Percentiles rank a stretch among this genome's conserved stretches.
Conservation (phyloP, 2,329 filamentous ascomycete species). For the Bimuria novae-zelandiae region DNA sequence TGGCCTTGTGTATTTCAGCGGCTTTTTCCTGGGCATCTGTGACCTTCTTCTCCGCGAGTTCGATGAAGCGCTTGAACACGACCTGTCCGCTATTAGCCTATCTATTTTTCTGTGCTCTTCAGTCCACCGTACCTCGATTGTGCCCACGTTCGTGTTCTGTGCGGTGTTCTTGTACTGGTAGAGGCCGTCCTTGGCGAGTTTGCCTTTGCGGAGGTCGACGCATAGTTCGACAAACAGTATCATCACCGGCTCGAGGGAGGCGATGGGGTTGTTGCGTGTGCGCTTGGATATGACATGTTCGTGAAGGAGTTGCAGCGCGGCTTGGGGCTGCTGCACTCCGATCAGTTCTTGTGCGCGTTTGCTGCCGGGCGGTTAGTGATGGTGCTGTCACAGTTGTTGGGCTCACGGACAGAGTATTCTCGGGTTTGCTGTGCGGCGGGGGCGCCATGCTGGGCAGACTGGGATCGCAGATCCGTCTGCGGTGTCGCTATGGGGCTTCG, state of each 20-base stretch:
- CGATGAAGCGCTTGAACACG: constrained; percentile 97
- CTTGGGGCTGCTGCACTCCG: constrained; percentile 90
- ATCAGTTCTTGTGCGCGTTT: constrained; percentile 96
- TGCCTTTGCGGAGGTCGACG: constrained; percentile 97
- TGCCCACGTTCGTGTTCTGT: constrained; percentile 97
- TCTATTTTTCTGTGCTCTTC: neutral
- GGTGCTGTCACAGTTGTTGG: constrained; percentile 8
- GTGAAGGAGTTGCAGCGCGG: constrained; percentile 92
- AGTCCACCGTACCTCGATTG: constrained; percentile 75
- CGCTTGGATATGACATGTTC: constrained; percentile 99
- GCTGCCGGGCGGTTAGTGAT: constrained; percentile 30
- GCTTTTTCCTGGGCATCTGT: constrained; percentile 94
- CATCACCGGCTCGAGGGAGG: constrained; percentile 97
- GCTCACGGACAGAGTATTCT: constrained; percentile 79
- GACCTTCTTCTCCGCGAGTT: constrained; percentile 94
- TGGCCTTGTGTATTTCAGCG: constrained; percentile 86
- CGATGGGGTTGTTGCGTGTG: constrained; percentile 95
- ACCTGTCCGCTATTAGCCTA: constrained; percentile 50
- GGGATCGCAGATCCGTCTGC: constrained; percentile 31
- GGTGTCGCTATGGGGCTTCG: constrained; percentile 33
- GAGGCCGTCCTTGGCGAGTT: constrained; percentile 96
- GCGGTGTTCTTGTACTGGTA: constrained; percentile 99
- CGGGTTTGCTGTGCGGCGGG: constrained; percentile 94
- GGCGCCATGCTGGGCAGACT: constrained; percentile 73
- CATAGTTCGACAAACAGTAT: constrained; percentile 95